phyloP scores from a whole-genome alignment of 306 rosid genomes.

The Begonia masoniana region DNA sequence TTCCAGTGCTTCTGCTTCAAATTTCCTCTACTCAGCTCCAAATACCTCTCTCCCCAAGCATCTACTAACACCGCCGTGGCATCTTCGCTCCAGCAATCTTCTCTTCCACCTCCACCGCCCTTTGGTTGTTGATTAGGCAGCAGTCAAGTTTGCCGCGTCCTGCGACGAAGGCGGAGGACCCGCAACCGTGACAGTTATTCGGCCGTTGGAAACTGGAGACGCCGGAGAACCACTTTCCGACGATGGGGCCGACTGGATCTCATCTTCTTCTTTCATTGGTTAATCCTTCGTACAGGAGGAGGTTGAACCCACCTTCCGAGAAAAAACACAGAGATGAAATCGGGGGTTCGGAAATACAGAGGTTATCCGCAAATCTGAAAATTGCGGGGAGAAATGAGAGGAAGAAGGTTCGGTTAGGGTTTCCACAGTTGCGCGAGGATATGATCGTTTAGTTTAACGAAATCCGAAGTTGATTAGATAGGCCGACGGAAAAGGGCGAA shows the following conservation, averaged over 20 bases:
- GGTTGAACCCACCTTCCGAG: too few relatives aligned
- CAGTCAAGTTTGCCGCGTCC: constrained; percentile 40
- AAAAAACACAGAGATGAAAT: too few relatives aligned
- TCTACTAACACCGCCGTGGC: constrained; percentile 90
- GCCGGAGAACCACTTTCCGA: constrained; percentile 59
- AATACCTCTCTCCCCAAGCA: constrained; percentile 96
- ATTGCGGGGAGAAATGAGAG: constrained; percentile 5
- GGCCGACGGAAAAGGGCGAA: constrained; percentile 40
- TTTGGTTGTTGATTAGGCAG: constrained; percentile 48
- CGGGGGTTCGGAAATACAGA: background rate
- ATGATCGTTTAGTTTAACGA: constrained; percentile 1
- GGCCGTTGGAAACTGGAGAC: constrained; percentile 40
- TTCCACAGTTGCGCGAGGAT: constrained; percentile 38
- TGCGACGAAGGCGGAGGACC: constrained; percentile 20
- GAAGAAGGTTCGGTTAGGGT: constrained; percentile 12
- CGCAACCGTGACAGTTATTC: constrained; percentile 86
- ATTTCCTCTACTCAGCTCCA: constrained; percentile 90
- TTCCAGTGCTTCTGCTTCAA: constrained; percentile 97
- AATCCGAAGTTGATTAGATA: constrained; percentile 7
- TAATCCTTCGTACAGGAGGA: too few relatives aligned
- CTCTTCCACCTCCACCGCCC: constrained; percentile 47
- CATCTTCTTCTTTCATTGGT: constrained; percentile 71
- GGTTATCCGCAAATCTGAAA: constrained; percentile 17
- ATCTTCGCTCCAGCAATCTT: constrained; percentile 96
- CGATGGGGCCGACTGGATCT: constrained; percentile 61